Evolutionary conservation across 768 basidiomycete genomes (phyloP), one percentile per base, ranked within the genome.

Genomic region (Paxillus involutus): DNA sequence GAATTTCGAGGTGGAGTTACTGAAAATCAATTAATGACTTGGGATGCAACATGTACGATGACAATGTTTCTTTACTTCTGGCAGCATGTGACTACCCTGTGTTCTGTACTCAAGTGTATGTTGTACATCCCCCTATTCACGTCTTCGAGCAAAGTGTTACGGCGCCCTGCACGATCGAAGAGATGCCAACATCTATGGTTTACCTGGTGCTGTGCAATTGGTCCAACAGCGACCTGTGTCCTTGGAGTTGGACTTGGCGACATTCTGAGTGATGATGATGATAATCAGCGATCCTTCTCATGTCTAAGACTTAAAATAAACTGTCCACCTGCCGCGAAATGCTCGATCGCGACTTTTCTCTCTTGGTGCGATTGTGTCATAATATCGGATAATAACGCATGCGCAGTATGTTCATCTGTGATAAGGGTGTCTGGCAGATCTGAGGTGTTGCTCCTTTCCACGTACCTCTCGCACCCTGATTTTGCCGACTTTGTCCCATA

Each of bases 1-100:
- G 69, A 78, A 72, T 56, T 94, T 94, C 64, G 90, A 92, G 72
- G 89, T 95, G 49, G 89, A 94, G 73, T 77, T 95, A 45, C 57
- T 93, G 53, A 76, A 80, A 69, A 91, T 94, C 75, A 84, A 75
- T 62, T 75, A 65, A 71, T 49, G 47, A 59, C 39, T 19, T 55
- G 51, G 44, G 48, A 58, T 47, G 19, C 57, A 44, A 62, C 48
- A 36, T 63, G 53, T 66, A 71, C 47, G 60, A 58, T 56, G 24
- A 44, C 47, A 43, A 43, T 45, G 51, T 41, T 51, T 54, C 26
- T 56, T 48, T 11, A 14, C 47, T 56, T 51, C 52, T 59, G 44
- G 49, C 50, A 44, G 43, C 58, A 44, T 63, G 48, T 56, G 59
- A 42, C 52, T 66, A 53, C 49, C 46, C 47, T 68, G 44, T 71